Evolutionary conservation across 768 basidiomycete species (phyloP).

Genomic region (Aureoboletus auriporus): DNA sequence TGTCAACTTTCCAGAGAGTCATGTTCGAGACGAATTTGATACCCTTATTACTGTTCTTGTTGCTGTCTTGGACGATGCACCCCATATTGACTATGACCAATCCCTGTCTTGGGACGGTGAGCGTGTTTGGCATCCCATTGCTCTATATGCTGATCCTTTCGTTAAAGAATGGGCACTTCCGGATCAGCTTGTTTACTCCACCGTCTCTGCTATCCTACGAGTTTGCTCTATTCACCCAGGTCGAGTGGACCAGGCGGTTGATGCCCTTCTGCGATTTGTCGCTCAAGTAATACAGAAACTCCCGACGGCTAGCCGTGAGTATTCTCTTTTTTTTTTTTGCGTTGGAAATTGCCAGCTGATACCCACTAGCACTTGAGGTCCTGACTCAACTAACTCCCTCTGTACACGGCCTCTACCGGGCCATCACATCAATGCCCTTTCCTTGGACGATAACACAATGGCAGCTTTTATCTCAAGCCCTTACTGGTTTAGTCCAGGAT

Average conservation of each 20-base stretch:
- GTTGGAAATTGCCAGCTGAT: neutral
- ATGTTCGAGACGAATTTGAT: conserved; percentile 48
- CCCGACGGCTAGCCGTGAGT: conserved; percentile 50
- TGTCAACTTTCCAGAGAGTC: conserved; percentile 53
- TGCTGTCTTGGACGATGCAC: conserved; percentile 67
- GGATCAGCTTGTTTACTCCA: conserved; percentile 79
- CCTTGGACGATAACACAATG: conserved; percentile 70
- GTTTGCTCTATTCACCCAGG: conserved; percentile 52
- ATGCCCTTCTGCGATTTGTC: conserved; percentile 62
- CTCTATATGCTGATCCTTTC: neutral
- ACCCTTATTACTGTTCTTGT: conserved; percentile 56
- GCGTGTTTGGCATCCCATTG: conserved; percentile 5
- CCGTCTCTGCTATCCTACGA: conserved; percentile 69
- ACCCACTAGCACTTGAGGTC: conserved; percentile 55
- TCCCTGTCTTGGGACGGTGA: conserved; percentile 79
- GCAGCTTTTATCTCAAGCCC: conserved; percentile 47
- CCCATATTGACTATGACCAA: conserved; percentile 72
- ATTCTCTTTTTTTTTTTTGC: neutral
- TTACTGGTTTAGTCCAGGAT: conserved; percentile 61
- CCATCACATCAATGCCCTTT: conserved; percentile 75
- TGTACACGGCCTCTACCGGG: conserved; percentile 83
- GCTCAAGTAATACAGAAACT: conserved; percentile 54
- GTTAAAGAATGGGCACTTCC: conserved; percentile 79
- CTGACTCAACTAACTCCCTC: conserved; percentile 76
- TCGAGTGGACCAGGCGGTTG: conserved; percentile 46